Base-by-base conservation (phyloP, 2,329 filamentous ascomycete genomes). In the Penicillium sp. region DNA sequence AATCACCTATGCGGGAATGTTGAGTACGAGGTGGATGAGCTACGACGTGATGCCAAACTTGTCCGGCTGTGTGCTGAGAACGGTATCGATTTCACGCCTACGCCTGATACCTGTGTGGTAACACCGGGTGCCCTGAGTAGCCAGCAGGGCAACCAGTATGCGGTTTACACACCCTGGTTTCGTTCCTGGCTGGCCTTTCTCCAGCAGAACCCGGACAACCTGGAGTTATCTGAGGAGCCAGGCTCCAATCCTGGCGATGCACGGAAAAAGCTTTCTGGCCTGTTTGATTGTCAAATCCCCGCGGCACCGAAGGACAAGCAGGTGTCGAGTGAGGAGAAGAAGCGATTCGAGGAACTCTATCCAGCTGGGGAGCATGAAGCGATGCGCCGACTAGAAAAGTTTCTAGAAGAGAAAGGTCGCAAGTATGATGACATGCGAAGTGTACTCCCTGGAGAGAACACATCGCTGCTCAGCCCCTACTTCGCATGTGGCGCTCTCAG, bases 21-120 rank as follows among this genome's bases (percentile, higher is more conserved):
- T 51, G 91, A 96, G 68, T 96, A 96, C 64, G 92, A 96, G 69
- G 90, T 95, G 0, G 92, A 97, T 66, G 92, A 96, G 73, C 73
- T 96, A 51, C 79, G 91, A 36, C 80, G 91, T 5, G 92, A 97
- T 63, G 84, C 85, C 1, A 78, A 77, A 23, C 73, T 96, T 63
- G 80, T 90, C 1, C 80, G 76, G 23, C 69, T 78, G 33, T 83
- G 87, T 53, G 72, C 87, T 1, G 78, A 84, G 13, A 81, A 81
- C 10, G 86, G 83, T 0, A 83, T 93, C 40, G 79, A 81, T 1
- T 85, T 95, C 59, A 80, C 86, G n/a, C 82, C 86, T 0, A 78
- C 88, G 1, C 89, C 92, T 54, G 92, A 96, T 69, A 90, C 88
- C 4, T 94, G 91, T 58, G 84, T 95, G 1, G 90, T 96, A 0